Base-by-base conservation (phyloP, 2,329 filamentous ascomycete species). In the Fusarium clavum region DNA sequence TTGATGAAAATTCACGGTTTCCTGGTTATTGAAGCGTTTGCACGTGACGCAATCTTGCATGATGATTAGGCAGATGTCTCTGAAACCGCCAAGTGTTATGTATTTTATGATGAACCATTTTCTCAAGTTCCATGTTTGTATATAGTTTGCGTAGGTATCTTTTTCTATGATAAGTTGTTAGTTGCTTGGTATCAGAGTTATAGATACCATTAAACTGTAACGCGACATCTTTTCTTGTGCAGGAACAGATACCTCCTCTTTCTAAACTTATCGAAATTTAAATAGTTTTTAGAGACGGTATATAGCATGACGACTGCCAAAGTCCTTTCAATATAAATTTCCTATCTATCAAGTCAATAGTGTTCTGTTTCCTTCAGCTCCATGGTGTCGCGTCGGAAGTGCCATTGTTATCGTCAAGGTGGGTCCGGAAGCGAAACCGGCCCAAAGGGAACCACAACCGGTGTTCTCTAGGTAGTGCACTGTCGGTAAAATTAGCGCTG, bases 21-120 rank as follows among this genome's bases (percentile, higher is more conserved):
- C 18, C 22, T 18, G 22, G 11, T 20, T 4, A 22, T 6, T 29
- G 6, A 22, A 18, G 8, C 8, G 22, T 2, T 3, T 12, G 40
- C 62, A 65, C 62, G 62, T 65, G 62, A 65, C 61, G 46, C 20
- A 18, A 30, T 24, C 9, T 6, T 24, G 18, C 18, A 32, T 20
- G 3, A 5, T n/a, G 6, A 14, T 30, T 32, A 25, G 22, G 46
- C 34, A 38, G 18, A 38, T 38, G 34, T 38, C 34, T 38, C 18
- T 38, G 12, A 11, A 11, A 38, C 34, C 34, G 6, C 6, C 34
- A 38, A n/a, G 34, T 4, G 18, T 10, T 6, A 6, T 38, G 18
- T 11, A 38, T 2, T n/a, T 6, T 6, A 38, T n/a, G n/a, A n/a
- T n/a, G n/a, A n/a, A n/a, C n/a, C n/a, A n/a, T n/a, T n/a, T n/a